Conservation (phyloP, 768 basidiomycete species). For the Mycena belliarum region DNA sequence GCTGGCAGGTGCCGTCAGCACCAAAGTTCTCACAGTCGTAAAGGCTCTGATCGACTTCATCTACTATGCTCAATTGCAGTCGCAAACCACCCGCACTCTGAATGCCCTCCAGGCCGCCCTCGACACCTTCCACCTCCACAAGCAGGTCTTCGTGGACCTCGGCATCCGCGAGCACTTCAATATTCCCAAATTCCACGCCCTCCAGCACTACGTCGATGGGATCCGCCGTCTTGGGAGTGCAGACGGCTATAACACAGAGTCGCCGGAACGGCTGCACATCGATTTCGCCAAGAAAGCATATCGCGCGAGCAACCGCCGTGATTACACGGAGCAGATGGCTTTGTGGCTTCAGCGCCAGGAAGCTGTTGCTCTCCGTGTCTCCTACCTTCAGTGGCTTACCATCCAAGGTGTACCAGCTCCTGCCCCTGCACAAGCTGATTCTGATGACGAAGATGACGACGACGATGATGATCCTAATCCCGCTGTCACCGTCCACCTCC, state of each 20-base stretch:
- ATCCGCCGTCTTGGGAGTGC: neutral
- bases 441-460: neutral
- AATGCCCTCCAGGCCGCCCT: neutral
- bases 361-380: slow-evolving; percentile 17
- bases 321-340: slow-evolving; percentile 31
- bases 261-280: neutral
- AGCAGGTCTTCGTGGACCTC: neutral
- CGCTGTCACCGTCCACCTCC: neutral
- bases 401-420: neutral
- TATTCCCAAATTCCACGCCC: neutral
- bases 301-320: neutral
- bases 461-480: neutral
- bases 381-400: slow-evolving; percentile 27
- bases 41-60: slow-evolving; percentile 29
- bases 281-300: neutral
- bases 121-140: neutral
- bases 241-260: neutral
- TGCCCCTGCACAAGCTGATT: neutral
- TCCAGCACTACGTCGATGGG: neutral
- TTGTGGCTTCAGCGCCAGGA: slow-evolving; percentile 32
- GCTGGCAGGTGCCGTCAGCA: slow-evolving; percentile 20
- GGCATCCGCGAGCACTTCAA: neutral
- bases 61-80: slow-evolving; percentile 22
- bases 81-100: slow-evolving; percentile 18
- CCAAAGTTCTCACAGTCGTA: slow-evolving; percentile 14